These are phyloP conservation scores for Globisporangium nagaii DNA, from an alignment of 352 stramenopile genomes.

Conservation along the genomic window DNA sequence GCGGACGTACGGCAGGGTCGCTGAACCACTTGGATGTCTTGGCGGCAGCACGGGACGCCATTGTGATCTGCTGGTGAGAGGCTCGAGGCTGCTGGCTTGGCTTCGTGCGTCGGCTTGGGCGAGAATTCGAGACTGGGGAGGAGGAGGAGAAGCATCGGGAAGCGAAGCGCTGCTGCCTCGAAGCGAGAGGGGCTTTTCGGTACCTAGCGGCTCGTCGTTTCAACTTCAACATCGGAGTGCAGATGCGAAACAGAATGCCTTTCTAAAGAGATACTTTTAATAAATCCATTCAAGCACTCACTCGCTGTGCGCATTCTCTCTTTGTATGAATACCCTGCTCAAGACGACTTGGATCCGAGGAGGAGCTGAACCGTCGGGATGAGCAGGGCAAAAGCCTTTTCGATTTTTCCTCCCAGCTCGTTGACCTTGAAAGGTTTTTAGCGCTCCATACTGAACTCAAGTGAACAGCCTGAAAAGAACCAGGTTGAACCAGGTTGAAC, in stretches of 20 bases:
- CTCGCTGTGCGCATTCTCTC: too few relatives aligned
- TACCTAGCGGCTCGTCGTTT: background rate
- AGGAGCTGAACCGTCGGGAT: background rate
- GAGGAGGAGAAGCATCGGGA: background rate
- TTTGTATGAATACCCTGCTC: too few relatives aligned
- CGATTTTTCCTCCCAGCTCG: background rate
- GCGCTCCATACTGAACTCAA: background rate
- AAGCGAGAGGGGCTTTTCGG: background rate
- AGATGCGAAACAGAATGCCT: background rate
- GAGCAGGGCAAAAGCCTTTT: background rate
- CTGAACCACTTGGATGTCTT: constrained; percentile 40
- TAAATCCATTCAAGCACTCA: too few relatives aligned
- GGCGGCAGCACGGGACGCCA: constrained; percentile 27
- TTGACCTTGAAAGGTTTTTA: background rate
- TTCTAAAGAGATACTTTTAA: background rate
- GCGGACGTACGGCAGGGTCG: constrained; percentile 29
- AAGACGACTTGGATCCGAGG: background rate
- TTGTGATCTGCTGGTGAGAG: constrained; percentile 1
- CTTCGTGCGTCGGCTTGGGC: background rate
- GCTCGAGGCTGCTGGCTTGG: background rate
- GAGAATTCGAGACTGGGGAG: background rate
- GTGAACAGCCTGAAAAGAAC: background rate
- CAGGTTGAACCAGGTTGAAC: background rate
- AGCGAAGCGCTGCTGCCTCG: too few relatives aligned
- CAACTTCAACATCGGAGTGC: constrained; percentile 1